Base-by-base conservation (phyloP, 2,329 filamentous ascomycete species). In the Chrysoporthe austroafricana region DNA sequence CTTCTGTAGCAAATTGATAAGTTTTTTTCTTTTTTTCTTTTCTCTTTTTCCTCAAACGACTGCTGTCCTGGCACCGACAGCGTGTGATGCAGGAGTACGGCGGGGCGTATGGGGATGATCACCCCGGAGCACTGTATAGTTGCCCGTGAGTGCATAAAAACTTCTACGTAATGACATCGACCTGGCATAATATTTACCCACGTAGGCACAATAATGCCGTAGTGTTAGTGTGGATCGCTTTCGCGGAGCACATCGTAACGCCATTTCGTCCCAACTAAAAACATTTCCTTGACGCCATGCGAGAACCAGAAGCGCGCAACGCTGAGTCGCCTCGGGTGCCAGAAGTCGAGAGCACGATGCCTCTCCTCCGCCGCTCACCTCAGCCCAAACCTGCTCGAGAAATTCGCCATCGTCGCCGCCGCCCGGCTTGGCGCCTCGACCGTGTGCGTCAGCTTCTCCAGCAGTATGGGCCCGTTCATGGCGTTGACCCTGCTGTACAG, bases 401-500 rank as follows among this genome's bases (percentile, higher is more conserved):
- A 87, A 69, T 90, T 90, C 62, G 88, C 85, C 69, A 93, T 86
- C 56, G 87, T 85, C 72, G 91, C 90, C 60, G 90, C 87, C 43
- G 83, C 83, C 73, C 86, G 86, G 64, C 80, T 82, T 16, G 88
- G 83, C 68, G 82, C 85, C 73, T 88, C 86, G 11, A 90, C 82
- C 1, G 86, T 84, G 59, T 88, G 84, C 21, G 89, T 91, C 70
- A 93, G 84, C 54, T 99, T 99, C 81, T 98, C 95, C n/a, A 99
- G 79, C 70, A 99, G 77, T 52, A 93, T 84, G 0, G 94, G 93
- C 0, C 95, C 96, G 76, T 96, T 96, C 77, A 96, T 84, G 63
- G 93, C 91, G 79, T 98, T 93, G 44, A 99, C 96, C 64, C 93
- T 90, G 18, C 94, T 92, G 76, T 97, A 99, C 77, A 97, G 96